Conservation (phyloP, 1,139 yeast genomes). For the Magnusiomyces clavatus region DNA sequence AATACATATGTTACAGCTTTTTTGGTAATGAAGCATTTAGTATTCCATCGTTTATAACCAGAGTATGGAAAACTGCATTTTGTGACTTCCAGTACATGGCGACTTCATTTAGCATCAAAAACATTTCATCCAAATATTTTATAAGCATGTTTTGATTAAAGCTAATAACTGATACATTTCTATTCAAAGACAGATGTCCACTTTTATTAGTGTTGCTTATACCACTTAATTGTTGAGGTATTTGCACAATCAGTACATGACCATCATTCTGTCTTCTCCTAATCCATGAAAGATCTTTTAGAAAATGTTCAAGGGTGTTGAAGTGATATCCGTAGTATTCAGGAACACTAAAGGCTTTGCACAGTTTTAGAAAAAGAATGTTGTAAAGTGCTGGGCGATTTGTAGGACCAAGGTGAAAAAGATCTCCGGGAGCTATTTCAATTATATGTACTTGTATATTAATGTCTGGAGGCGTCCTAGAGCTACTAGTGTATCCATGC, state of each 20-base stretch:
- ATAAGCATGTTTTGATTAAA: no score
- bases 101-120: conserved; percentile 3
- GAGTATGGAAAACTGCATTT: conserved; percentile 4
- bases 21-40: no score
- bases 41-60: conserved; percentile 3
- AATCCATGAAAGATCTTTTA: conserved; percentile 10
- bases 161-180: no score
- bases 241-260: conserved; percentile 4
- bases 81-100: conserved; percentile 4
- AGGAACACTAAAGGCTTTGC: conserved; percentile 9
- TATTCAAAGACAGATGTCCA: no score
- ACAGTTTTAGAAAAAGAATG: conserved; percentile 5
- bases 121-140: no score
- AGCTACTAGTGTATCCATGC: no score
- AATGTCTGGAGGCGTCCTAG: neutral
- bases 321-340: conserved; percentile 13
- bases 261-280: neutral
- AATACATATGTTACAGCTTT: no score
- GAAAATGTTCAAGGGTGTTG: conserved; percentile 7
- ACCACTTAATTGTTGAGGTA: no score
- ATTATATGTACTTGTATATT: conserved; percentile 4
- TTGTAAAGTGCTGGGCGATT: conserved; percentile 1
- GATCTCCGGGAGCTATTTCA: neutral
- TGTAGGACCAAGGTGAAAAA: neutral
- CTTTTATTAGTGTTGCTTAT: no score